Percentiles rank a stretch among this genome's conserved stretches.
These are phyloP conservation scores for Arabidopsis thaliana DNA, from an alignment of 345 rosid species.

Conservation along the genomic window TAIR10.1 NC_003070.9:10517501-10518000, in stretches of 20 bases:
- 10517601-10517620: slow-evolving; percentile 36
- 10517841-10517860: slow-evolving; percentile 1
- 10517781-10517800: background rate
- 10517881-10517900: background rate
- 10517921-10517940: background rate
- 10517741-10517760: slow-evolving; percentile 20
- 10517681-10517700: background rate
- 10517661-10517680: background rate
- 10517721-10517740: slow-evolving; percentile 30
- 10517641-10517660: slow-evolving; percentile 20
- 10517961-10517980: no score
- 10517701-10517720: slow-evolving; percentile 43
- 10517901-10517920: background rate
- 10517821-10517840: background rate
- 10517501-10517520: slow-evolving; percentile 17
- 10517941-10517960: background rate
- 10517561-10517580: slow-evolving; percentile 19
- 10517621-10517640: slow-evolving; percentile 33
- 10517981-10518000: no score
- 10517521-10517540: slow-evolving; percentile 15
- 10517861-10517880: background rate
- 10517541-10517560: slow-evolving; percentile 26
- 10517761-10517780: background rate
- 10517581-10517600: slow-evolving; percentile 11
- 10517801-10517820: background rate